Evolutionary conservation across 108 stramenopile species (phyloP), one percentile per base, ranked within the genome.

Genomic region (Fragilaria crotonensis): DNA sequence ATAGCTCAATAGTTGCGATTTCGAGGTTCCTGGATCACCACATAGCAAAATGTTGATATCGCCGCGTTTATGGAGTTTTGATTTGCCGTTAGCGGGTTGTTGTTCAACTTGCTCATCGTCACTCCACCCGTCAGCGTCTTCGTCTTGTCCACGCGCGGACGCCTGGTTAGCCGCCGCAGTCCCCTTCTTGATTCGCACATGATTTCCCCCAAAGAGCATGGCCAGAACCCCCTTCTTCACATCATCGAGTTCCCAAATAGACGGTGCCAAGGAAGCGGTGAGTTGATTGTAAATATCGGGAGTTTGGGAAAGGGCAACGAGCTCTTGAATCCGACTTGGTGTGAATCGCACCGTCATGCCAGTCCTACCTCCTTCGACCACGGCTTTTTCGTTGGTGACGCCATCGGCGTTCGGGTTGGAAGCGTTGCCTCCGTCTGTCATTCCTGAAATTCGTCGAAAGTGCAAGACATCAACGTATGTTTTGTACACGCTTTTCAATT

Each of bases 391-490:
- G 27, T 55, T 29, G 9, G 63, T 46, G 52, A 49, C 27, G 64
- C 63, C 60, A 45, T 60, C 57, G 59, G 30, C 17, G 59, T 54
- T n/a, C 57, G 57, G 52, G 32, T 51, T n/a, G 67, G 57, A 59
- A 44, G 67, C 50, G 36, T 41, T 41, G 14, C 36, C 11, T 41
- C 36, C 36, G 7, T 41, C 36, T 11, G 7, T 41, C 64, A 74
- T 62, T 45, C 76, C 83, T 44, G 58, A 66, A 19, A 87, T 75
- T 19, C 69, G 68, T 19, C 84, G 66, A 78, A 97, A 96, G 71
- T 99, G 99, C 28, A 99, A 76, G 20, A 91, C 97, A 70, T 99
- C 99, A 3, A 99, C 71, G 63, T 95, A 98, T n/a, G 97, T 98
- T 52, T 89, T 91, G 88, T 95, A 99, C 25, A 98, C 83, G 31